Conservation (phyloP, 108 stramenopile species). For the Cyclotella atomus region DNA sequence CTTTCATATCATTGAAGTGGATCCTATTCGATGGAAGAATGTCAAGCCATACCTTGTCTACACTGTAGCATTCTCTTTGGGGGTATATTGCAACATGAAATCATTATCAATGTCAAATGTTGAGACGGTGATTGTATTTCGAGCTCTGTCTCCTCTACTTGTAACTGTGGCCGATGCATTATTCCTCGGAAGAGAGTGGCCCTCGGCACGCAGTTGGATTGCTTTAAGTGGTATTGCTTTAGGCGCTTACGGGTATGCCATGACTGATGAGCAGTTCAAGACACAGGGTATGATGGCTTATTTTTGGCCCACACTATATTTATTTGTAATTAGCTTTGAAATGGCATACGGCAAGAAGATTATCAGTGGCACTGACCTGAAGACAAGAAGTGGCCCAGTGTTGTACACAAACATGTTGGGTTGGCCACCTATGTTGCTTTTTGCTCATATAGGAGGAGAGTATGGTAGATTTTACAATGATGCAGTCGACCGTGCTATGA, state of each 20-base stretch:
- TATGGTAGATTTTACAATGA: conserved; percentile 57
- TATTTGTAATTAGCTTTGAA: conserved; percentile 80
- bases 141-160: conserved; percentile 81
- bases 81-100: conserved; percentile 88
- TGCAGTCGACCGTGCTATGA: conserved; percentile 20
- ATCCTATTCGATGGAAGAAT: conserved; percentile 70
- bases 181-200: conserved; percentile 88
- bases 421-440: conserved; percentile 78
- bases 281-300: conserved; percentile 57
- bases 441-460: conserved; percentile 73
- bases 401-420: conserved; percentile 90
- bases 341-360: conserved; percentile 93
- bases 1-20: conserved; percentile 56
- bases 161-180: conserved; percentile 85
- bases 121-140: conserved; percentile 94
- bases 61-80: conserved; percentile 79
- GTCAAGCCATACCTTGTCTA: conserved; percentile 82
- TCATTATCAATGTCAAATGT: conserved; percentile 82
- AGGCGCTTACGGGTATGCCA: conserved; percentile 85
- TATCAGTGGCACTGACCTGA: conserved; percentile 71
- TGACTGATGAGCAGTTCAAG: conserved; percentile 72
- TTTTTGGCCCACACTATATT: conserved; percentile 77
- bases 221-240: conserved; percentile 64
- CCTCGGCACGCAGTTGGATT: conserved; percentile 65
- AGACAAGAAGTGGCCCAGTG: conserved; percentile 86